phyloP scores from a whole-genome alignment of 345 rosid species.

The Toxicodendron radicans region DNA sequence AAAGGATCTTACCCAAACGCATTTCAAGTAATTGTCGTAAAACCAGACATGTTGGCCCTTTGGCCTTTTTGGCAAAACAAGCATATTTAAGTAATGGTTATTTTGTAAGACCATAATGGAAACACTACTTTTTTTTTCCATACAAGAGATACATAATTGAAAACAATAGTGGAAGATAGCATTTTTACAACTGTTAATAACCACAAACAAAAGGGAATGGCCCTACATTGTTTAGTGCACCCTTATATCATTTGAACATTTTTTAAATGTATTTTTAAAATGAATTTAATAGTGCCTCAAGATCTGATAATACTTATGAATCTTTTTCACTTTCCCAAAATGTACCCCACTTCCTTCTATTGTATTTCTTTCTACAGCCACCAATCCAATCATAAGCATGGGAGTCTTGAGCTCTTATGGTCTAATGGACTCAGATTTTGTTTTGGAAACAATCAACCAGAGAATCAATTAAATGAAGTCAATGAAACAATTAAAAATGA shows the following conservation, averaged over 20 bases:
- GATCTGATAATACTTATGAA: no score
- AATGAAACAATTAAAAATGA: neutral
- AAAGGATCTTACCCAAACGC: neutral
- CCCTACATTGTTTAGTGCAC: no score
- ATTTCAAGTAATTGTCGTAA: neutral
- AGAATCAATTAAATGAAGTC: neutral
- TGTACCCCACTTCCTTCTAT: no score
- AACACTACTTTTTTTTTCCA: neutral
- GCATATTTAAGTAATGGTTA: neutral
- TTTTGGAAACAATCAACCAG: neutral
- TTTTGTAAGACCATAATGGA: neutral
- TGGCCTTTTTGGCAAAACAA: neutral
- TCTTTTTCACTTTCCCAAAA: no score
- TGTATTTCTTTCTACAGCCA: no score
- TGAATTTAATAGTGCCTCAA: no score
- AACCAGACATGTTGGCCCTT: neutral
- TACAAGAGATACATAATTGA: no score
- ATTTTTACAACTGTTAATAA: no score
- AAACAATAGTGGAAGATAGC: no score
- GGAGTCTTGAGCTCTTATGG: neutral
- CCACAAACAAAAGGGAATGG: no score
- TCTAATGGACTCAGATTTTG: neutral
- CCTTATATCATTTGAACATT: no score
- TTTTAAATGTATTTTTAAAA: no score
- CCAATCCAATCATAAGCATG: neutral